Evolutionary conservation across 768 basidiomycete species (phyloP).

Genomic region (Sporobolomyces phaffii): DNA sequence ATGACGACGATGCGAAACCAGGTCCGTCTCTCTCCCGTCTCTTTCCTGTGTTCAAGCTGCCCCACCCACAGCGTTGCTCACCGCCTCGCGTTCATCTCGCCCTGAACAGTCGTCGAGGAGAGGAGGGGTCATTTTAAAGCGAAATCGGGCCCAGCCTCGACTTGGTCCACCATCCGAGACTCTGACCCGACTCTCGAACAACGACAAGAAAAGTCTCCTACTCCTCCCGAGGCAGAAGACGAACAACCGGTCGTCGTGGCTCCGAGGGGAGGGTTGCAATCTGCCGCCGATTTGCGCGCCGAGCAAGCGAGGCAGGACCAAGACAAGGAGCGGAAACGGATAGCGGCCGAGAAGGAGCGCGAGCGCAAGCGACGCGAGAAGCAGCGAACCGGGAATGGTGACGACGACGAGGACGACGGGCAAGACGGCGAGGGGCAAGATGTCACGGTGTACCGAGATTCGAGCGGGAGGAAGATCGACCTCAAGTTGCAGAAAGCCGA

Average conservation of each 20-base stretch:
- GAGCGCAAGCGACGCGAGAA: constrained; percentile 54
- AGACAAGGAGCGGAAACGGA: constrained; percentile 46
- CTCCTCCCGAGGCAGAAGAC: constrained; percentile 33
- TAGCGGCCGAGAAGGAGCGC: constrained; percentile 49
- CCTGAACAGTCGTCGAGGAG: constrained; percentile 31
- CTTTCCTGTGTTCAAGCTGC: no score
- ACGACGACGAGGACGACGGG: constrained; percentile 37
- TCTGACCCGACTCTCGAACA: constrained; percentile 16
- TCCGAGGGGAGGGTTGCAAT: constrained; percentile 64
- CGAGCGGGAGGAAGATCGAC: constrained; percentile 79
- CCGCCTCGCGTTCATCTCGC: not conserved
- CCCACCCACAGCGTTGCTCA: no score
- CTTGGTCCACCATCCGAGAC: constrained; percentile 32
- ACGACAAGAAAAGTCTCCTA: no score
- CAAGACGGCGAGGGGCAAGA: constrained; percentile 51
- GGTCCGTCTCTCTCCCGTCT: constrained; percentile 40
- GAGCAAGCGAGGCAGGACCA: constrained; percentile 42
- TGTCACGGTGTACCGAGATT: constrained; percentile 91
- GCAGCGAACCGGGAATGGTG: constrained; percentile 19
- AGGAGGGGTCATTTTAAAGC: constrained; percentile 35
- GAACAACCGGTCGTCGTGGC: constrained; percentile 38
- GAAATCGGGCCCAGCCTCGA: constrained; percentile 8
- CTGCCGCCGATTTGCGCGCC: constrained; percentile 61
- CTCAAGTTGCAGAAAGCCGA: constrained; percentile 77
- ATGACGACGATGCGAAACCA: constrained; percentile 46